Evolutionary conservation across 2,329 filamentous ascomycete genomes (phyloP), one percentile per base, ranked within the genome.

Genomic region (Nectriaceae sp.): DNA sequence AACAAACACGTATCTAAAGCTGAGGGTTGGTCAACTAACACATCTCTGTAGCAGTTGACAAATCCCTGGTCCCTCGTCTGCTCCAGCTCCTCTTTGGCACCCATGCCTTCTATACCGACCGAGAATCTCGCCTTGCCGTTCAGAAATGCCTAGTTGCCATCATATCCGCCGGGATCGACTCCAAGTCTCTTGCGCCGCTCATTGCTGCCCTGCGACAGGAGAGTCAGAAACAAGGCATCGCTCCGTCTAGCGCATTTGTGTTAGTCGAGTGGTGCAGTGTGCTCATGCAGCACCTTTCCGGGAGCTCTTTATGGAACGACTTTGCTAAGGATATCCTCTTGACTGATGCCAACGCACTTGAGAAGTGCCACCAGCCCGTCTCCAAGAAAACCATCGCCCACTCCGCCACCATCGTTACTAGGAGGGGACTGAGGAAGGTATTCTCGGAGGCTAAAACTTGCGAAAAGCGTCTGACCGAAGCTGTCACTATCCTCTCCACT

Each of bases 231-330:
- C 74, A 80, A 16, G 85, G 84, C 54, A 85, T 97, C 61, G 90
- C 93, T 24, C 75, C 88, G 15, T 83, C 80, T 37, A 95, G 85
- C 69, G 89, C 91, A 4, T 96, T 97, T 66, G 90, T 96, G 41
- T 76, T 99, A 58, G 79, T 94, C 13, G 90, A 96, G 69, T 99
- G 93, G 93, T 90, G 85, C 68, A 88, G 87, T 49, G 69, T 93
- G 49, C 72, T 97, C 42, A 80, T 96, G 58, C 85, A 92, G 62
- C 79, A 87, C 49, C 76, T 91, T 21, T 81, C 81, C 24, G 78
- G 78, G 40, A 81, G 80, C 15, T 65, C 78, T 10, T 68, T 81
- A 37, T 91, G 85, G 86, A 79, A 82, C 42, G 76, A 76, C 61
- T 84, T 85, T 66, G 82, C 82, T 44, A 64, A 77, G 55, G 84